These are phyloP conservation scores for Mycena olivaceomarginata DNA, from an alignment of 768 basidiomycete genomes.

Conservation along the genomic window DNA sequence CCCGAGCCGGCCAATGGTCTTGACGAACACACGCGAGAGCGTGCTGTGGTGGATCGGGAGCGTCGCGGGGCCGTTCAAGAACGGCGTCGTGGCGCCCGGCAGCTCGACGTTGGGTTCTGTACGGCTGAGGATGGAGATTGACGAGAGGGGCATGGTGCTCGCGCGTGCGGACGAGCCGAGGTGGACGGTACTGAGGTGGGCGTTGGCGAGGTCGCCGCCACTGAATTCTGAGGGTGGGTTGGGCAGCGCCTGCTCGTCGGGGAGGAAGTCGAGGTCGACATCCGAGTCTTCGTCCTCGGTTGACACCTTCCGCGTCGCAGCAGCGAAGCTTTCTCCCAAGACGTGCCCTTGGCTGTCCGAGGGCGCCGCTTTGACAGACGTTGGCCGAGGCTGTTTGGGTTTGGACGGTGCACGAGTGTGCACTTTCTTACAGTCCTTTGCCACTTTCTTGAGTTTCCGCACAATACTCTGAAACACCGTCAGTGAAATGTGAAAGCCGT, in stretches of 20 bases:
- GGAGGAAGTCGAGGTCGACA: slow-evolving; percentile 86
- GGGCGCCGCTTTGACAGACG: slow-evolving; percentile 55
- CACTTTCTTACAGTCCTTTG: slow-evolving; percentile 85
- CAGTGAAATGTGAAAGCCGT: slow-evolving; percentile 10
- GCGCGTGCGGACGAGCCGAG: slow-evolving; percentile 64
- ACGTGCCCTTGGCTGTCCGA: slow-evolving; percentile 64
- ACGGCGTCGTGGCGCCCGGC: slow-evolving; percentile 50
- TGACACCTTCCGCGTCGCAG: slow-evolving; percentile 67
- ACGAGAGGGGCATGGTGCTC: slow-evolving; percentile 70
- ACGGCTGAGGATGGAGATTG: slow-evolving; percentile 79
- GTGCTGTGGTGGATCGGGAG: slow-evolving; percentile 77
- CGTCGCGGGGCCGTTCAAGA: slow-evolving; percentile 63
- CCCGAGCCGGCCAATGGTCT: slow-evolving; percentile 89
- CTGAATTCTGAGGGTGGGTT: slow-evolving; percentile 58
- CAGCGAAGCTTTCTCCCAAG: slow-evolving; percentile 81
- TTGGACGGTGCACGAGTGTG: slow-evolving; percentile 68
- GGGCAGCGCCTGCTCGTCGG: slow-evolving; percentile 64
- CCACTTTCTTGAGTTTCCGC: slow-evolving; percentile 87
- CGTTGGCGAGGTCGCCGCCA: slow-evolving; percentile 65
- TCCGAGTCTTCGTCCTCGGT: slow-evolving; percentile 78
- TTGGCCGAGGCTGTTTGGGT: slow-evolving; percentile 54
- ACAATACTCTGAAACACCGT: slow-evolving; percentile 79
- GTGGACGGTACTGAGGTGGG: slow-evolving; percentile 65
- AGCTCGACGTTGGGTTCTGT: slow-evolving; percentile 64
- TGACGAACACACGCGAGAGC: slow-evolving; percentile 85